Base-by-base conservation (phyloP, 2,329 filamentous ascomycete species). In the Monascus ruber region DNA sequence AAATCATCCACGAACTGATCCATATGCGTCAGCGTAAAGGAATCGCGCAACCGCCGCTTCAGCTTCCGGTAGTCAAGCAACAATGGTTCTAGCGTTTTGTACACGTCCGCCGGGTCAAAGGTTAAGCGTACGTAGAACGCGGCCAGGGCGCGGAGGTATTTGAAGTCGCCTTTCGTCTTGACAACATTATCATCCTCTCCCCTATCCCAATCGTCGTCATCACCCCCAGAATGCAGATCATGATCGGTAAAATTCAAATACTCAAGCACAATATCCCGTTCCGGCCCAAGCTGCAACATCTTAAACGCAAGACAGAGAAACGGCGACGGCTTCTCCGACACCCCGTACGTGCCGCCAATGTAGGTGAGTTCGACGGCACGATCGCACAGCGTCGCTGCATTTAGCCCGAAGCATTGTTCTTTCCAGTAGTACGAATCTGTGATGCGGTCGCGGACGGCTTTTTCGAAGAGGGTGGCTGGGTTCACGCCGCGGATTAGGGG, bases 381-480 rank as follows among this genome's bases (percentile, higher is more conserved):
- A 66, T 95, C 85, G 52, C 94, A 82, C 5, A 98, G 62, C 0
- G 77, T 81, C 1, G 79, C 79, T 3, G 76, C 75, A 68, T 96
- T 98, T 48, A 98, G 73, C 33, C 84, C 91, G 65, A 96, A 98
- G 62, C 91, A 95, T 68, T 95, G 88, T 66, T 96, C 91, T 64
- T 95, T 95, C 83, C 87, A 98, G 70, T 94, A 98, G 67, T 94
- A 93, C 38, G 80, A 85, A 57, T 94, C 87, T 50, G 88, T 79
- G 63, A 98, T 95, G 58, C 91, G 87, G 65, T 98, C 91, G 57
- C 85, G 84, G 48, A 95, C 86, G 32, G 87, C 83, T 62, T 94
- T 94, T 64, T 96, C 89, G 74, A 96, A 84, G 43, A 96, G 84
- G 4, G 84, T 88, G n/a, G 87, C 85, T 1, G 89, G 89, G 66